Evolutionary conservation across 352 stramenopile genomes (phyloP), one percentile per base, ranked within the genome.

Genomic region (Pythium plurisporium): DNA sequence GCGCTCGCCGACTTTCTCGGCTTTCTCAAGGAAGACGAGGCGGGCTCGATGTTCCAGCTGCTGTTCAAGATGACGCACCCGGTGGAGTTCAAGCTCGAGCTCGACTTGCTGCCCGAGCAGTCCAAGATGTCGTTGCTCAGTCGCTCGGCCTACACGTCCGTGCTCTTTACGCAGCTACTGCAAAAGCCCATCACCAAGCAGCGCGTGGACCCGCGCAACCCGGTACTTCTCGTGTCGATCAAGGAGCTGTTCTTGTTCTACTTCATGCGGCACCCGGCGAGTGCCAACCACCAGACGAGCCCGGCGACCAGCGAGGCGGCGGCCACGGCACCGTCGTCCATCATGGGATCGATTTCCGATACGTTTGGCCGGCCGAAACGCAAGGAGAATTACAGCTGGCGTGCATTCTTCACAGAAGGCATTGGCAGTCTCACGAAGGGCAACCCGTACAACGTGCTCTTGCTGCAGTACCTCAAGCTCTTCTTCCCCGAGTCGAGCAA

Each of bases 201-300:
- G 64, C 67, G 74, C 12, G 63, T 93, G 29, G 83, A 93, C 56
- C 70, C 84, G 34, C 83, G 83, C 46, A 83, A 71, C 55, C 82
- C 86, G 0, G 74, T 91, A 67, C 70, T 92, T 48, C 67, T 95
- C 29, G 78, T 95, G 53, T 86, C 82, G 12, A 94, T 94, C 62
- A 86, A 87, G 41, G 82, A 89, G 66, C 74, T 94, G 3, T 94
- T 85, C 56, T 55, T 95, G 4, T 89, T 95, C 48, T 92, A 91
- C 65, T 89, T 95, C 50, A 54, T 95, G 47, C 72, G 86, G 12
- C 82, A 95, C 53, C 86, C 82, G 12, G 75, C 81, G 2, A 84
- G 72, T 20, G 86, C 82, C 1, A 82, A 76, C 26, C 82, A 93
- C 57, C 74, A 86, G 30, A 79, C 69, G 43, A 72, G 70, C 20